Percentiles rank a stretch among this genome's conserved stretches.
phyloP scores from a whole-genome alignment of 2,329 filamentous ascomycete genomes.

The Juglanconis oblonga region DNA sequence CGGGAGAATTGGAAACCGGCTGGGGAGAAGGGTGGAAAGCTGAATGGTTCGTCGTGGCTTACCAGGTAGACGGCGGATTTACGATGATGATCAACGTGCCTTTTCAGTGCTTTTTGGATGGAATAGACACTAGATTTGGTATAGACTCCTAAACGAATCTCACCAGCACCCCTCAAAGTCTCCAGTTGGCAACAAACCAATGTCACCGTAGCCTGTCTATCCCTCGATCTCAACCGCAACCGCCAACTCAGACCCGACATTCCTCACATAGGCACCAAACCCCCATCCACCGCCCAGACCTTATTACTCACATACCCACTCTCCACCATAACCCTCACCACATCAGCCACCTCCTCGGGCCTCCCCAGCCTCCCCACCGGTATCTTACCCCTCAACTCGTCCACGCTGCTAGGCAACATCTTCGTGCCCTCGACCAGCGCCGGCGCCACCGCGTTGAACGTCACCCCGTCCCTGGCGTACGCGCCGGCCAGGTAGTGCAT shows the following conservation, averaged over 20 bases:
- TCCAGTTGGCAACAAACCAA: too few relatives aligned
- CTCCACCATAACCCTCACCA: constrained; percentile 10
- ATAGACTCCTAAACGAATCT: too few relatives aligned
- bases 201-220: too few relatives aligned
- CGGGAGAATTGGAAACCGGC: constrained; percentile 57
- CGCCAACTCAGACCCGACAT: too few relatives aligned
- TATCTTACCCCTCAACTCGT: background rate
- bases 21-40: constrained; percentile 28
- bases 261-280: constrained; percentile 3
- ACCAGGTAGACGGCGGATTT: constrained; percentile 6
- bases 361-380: constrained; percentile 8
- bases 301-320: constrained; percentile 14
- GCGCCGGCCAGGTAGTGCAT: background rate
- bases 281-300: constrained; percentile 13
- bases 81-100: background rate
- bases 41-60: constrained; percentile 19
- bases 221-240: too few relatives aligned
- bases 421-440: constrained; percentile 10
- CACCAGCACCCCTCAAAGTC: too few relatives aligned
- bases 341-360: constrained; percentile 11
- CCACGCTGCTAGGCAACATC: constrained; percentile 5
- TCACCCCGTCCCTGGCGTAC: constrained; percentile 6
- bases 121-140: too few relatives aligned
- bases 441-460: constrained; percentile 13
- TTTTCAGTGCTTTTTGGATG: background rate